phyloP scores from a whole-genome alignment of 306 rosid species.

The Erythrophleum fordii region DNA sequence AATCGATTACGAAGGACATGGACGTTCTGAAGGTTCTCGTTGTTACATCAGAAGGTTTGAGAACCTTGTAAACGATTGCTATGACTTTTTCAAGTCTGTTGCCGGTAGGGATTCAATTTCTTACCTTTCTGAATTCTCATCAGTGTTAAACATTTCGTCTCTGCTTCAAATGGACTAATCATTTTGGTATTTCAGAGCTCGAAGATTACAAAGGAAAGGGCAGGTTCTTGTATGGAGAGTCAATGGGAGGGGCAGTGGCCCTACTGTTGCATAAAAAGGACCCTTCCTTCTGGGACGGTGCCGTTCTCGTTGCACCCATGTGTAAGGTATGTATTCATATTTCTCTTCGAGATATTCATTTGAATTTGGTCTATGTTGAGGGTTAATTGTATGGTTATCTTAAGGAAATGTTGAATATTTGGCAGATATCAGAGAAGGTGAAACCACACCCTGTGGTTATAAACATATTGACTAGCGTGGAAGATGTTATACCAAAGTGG shows the following conservation, averaged over 20 bases:
- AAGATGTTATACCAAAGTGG: slow-evolving; percentile 78
- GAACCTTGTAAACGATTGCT: slow-evolving; percentile 64
- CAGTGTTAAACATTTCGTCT: neutral
- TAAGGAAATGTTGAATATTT: slow-evolving; percentile 20
- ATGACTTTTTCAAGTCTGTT: slow-evolving; percentile 61
- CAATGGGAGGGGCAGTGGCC: slow-evolving; percentile 94
- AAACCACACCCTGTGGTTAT: slow-evolving; percentile 76
- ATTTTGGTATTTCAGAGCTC: slow-evolving; percentile 46
- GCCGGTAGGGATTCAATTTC: slow-evolving; percentile 50
- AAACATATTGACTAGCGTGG: slow-evolving; percentile 62
- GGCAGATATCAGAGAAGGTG: slow-evolving; percentile 82
- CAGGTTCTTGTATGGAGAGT: slow-evolving; percentile 87
- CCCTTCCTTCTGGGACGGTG: slow-evolving; percentile 80
- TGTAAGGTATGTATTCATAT: slow-evolving; percentile 61
- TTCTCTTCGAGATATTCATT: neutral
- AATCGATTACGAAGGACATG: slow-evolving; percentile 85
- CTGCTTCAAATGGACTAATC: neutral
- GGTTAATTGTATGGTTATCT: neutral
- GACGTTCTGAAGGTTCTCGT: slow-evolving; percentile 77
- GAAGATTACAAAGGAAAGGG: slow-evolving; percentile 56
- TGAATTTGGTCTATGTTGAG: neutral
- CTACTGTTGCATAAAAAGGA: slow-evolving; percentile 70
- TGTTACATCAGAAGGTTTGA: slow-evolving; percentile 79
- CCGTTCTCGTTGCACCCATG: slow-evolving; percentile 93
- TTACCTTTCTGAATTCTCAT: neutral